Evolutionary conservation across 139 green algal genomes (phyloP), one percentile per base, ranked within the genome.

Genomic region (Chlamydomonas schloesseri): DNA sequence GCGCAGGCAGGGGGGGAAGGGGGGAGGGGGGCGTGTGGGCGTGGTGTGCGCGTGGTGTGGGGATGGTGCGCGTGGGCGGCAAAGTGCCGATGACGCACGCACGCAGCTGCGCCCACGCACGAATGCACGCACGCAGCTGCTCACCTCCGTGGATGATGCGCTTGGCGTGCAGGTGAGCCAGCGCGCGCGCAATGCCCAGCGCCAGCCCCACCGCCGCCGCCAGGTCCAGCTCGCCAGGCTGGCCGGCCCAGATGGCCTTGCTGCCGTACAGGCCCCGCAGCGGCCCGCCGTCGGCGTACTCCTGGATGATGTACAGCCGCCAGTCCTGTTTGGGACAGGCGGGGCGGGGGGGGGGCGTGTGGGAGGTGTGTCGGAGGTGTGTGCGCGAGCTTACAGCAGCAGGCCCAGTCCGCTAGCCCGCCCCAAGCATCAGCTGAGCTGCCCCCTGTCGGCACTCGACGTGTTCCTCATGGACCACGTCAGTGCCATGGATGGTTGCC

Each of bases 111-210:
- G n/a, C n/a, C n/a, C n/a, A n/a, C n/a, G n/a, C n/a, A n/a, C n/a
- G n/a, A n/a, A n/a, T n/a, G n/a, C n/a, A n/a, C n/a, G n/a, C n/a
- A n/a, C n/a, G n/a, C n/a, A n/a, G n/a, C n/a, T n/a, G n/a, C n/a
- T n/a, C 33, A 83, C 93, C 92, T 28, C 92, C 92, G 67, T 95
- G 92, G 9, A 95, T 62, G 70, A 94, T 95, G 81, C 85, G 70
- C 23, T 89, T 73, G 50, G 76, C 81, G 80, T 95, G 92, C 36
- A 95, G 88, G 83, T 93, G 90, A n/a, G 77, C 62, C 73, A 95
- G 76, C 29, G 87, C 92, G 33, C 64, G 47, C 1, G 87, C 72
- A 11, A 90, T 77, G 62, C 85, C 70, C 34, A 81, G 79, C 14
- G 67, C 87, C n/a, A 90, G 33, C 29, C 15, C 29, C n/a, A 73